A percentile compares a stretch with the other conserved stretches of the same genome.
Evolutionary conservation across 768 basidiomycete species (phyloP).

Genomic region (Filobasidium wieringae): DNA sequence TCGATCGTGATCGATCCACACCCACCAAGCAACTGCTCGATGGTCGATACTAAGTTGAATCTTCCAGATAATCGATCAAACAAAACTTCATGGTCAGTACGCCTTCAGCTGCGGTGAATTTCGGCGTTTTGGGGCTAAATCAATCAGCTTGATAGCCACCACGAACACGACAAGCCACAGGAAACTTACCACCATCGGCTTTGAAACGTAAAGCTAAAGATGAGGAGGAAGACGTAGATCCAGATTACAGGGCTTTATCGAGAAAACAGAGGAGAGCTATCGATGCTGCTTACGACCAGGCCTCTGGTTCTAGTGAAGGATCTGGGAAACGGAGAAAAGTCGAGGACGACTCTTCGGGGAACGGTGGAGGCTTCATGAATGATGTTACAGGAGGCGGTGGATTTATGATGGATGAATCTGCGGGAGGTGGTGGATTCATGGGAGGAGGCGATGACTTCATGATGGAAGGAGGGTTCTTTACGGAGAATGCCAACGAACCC

Average conservation of each 20-base stretch:
- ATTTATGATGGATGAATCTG: conserved; percentile 15
- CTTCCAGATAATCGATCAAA: too few relatives aligned
- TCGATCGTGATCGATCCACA: too few relatives aligned
- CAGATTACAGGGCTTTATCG: conserved; percentile 30
- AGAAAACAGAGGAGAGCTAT: conserved; percentile 19
- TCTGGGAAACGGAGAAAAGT: background rate
- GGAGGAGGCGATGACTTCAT: conserved; percentile 1
- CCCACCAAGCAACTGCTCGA: too few relatives aligned
- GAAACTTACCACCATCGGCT: background rate
- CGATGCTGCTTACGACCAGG: conserved; percentile 30
- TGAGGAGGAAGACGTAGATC: conserved; percentile 21
- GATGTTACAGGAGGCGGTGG: conserved; percentile 21
- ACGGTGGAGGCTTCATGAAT: conserved; percentile 10
- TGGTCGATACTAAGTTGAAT: too few relatives aligned
- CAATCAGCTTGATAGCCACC: background rate
- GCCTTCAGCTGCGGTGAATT: too few relatives aligned
- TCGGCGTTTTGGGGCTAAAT: too few relatives aligned
- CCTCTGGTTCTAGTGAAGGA: conserved; percentile 3
- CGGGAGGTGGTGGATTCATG: conserved; percentile 17
- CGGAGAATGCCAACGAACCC: conserved; percentile 12
- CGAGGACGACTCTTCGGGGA: background rate
- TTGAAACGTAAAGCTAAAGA: background rate
- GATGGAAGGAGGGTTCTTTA: conserved; percentile 7
- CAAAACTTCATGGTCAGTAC: too few relatives aligned
- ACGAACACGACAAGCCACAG: background rate